Evolutionary conservation across 257 asterid genomes (phyloP), one percentile per base, ranked within the genome.

Genomic region (Henckelia pumila): DNA sequence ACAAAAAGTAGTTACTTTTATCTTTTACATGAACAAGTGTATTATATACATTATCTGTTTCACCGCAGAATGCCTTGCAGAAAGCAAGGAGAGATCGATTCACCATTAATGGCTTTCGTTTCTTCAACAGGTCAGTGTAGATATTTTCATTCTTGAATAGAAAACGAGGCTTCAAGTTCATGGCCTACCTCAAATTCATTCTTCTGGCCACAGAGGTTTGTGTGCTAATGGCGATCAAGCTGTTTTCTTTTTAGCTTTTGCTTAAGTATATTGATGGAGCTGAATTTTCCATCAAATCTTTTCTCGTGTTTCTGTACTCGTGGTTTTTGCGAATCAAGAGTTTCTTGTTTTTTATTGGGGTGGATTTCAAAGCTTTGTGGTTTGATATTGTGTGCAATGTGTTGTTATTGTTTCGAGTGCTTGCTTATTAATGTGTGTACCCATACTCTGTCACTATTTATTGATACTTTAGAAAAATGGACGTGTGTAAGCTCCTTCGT

Each of bases 101-200:
- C n/a, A n/a, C n/a, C n/a, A n/a, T n/a, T n/a, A n/a, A n/a, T n/a
- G n/a, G n/a, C n/a, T n/a, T n/a, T n/a, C n/a, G n/a, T n/a, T n/a
- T n/a, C n/a, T n/a, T n/a, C n/a, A n/a, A n/a, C n/a, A n/a, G n/a
- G n/a, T n/a, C n/a, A n/a, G n/a, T n/a, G n/a, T n/a, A n/a, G n/a
- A n/a, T n/a, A n/a, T n/a, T n/a, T n/a, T n/a, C n/a, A n/a, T n/a
- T n/a, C n/a, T n/a, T n/a, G n/a, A n/a, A n/a, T n/a, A n/a, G n/a
- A 94, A 94, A 79, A 94, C 99, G 23, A 87, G 99, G 74, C 76
- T 94, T 69, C 93, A 85, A 85, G 95, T 94, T 49, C 82, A 79
- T 72, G 97, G 97, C 72, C 72, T 83, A 73, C 95, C 95, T 32
- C 79, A 81, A 69, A 71, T 78, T 61, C 81, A 79, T 19, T 24